phyloP scores from a whole-genome alignment of 345 rosid species.

The Eucalyptus urophylla region DNA sequence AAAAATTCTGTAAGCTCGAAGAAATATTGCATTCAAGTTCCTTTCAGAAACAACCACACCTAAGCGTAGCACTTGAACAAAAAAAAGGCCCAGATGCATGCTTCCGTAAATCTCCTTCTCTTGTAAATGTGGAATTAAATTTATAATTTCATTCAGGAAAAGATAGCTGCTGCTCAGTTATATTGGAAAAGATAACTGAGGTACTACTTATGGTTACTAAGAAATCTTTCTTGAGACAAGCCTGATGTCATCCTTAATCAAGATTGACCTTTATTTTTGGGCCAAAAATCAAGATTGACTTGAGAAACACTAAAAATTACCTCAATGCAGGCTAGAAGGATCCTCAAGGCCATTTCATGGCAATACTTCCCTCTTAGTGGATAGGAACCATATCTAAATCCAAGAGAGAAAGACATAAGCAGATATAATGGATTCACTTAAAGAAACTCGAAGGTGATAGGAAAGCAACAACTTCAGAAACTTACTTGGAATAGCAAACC shows the following conservation, averaged over 20 bases:
- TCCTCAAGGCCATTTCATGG: constrained; percentile 99
- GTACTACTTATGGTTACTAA: background rate
- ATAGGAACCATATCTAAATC: constrained; percentile 80
- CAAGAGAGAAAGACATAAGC: background rate
- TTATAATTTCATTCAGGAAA: background rate
- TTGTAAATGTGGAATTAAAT: background rate
- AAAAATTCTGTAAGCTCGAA: background rate
- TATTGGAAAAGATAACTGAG: background rate
- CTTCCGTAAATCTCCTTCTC: background rate
- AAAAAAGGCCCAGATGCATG: background rate
- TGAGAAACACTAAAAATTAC: constrained; percentile 10
- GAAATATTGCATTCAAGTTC: background rate
- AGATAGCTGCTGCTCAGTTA: background rate
- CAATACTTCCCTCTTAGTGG: constrained; percentile 94
- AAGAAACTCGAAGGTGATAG: background rate
- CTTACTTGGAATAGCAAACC: constrained; percentile 99
- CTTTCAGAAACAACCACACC: background rate
- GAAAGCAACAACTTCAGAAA: background rate
- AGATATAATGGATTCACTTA: constrained; percentile 1
- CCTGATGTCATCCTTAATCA: background rate
- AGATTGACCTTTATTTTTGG: background rate
- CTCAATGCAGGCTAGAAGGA: constrained; percentile 95
- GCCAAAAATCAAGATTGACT: background rate
- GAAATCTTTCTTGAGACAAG: background rate
- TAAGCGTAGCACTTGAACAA: background rate